phyloP scores from a whole-genome alignment of 2,329 filamentous ascomycete species.

The Gyromitra esculenta region DNA sequence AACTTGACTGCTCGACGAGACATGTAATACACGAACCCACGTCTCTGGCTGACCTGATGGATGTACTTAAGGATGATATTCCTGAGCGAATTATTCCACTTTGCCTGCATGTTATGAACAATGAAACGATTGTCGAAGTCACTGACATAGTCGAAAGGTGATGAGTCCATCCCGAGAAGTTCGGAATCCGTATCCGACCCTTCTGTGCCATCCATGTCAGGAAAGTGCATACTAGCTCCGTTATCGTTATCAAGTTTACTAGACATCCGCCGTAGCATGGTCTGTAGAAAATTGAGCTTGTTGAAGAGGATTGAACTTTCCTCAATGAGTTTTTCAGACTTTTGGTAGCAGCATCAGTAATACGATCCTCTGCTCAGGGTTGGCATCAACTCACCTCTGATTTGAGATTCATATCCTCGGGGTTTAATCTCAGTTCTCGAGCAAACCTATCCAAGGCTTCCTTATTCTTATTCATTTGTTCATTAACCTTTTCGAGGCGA shows the following conservation, averaged over 20 bases:
- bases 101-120: slow-evolving; percentile 95
- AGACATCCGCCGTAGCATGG: slow-evolving; percentile 69
- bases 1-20: slow-evolving; percentile 96
- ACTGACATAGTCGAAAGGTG: slow-evolving; percentile 82
- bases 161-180: slow-evolving; percentile 70
- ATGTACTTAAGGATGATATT: slow-evolving; percentile 98
- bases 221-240: slow-evolving; percentile 58
- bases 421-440: slow-evolving; percentile 69
- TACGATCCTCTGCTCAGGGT: background rate
- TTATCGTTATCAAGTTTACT: slow-evolving; percentile 65
- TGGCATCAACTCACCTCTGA: slow-evolving; percentile 63
- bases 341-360: slow-evolving; percentile 47
- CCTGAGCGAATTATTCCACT: slow-evolving; percentile 96
- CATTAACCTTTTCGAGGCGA: slow-evolving; percentile 78
- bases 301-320: slow-evolving; percentile 68
- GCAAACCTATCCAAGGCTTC: slow-evolving; percentile 76
- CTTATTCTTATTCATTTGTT: slow-evolving; percentile 79
- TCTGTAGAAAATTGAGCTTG: slow-evolving; percentile 69
- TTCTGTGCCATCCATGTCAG: slow-evolving; percentile 61
- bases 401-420: slow-evolving; percentile 65
- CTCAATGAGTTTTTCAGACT: slow-evolving; percentile 65
- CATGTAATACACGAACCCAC: slow-evolving; percentile 97
- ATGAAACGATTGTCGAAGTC: slow-evolving; percentile 99
- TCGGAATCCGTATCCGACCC: slow-evolving; percentile 68
- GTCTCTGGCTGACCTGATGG: slow-evolving; percentile 93